Percentiles rank a stretch among this genome's conserved stretches.
These are phyloP conservation scores for Corynascus novoguineensis DNA, from an alignment of 495 filamentous ascomycete species.

Conservation along the genomic window DNA sequence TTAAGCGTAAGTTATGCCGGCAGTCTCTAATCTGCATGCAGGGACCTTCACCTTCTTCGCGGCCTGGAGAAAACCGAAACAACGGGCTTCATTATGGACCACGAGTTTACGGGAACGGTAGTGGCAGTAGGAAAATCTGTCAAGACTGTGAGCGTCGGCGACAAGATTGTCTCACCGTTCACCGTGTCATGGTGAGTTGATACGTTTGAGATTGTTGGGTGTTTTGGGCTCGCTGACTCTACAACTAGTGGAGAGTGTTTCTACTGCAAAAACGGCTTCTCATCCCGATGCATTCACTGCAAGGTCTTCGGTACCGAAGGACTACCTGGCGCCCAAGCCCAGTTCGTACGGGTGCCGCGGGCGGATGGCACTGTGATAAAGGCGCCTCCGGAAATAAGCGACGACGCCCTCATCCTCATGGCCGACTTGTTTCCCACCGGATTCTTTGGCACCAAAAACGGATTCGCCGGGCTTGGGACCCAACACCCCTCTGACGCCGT, in stretches of 20 bases:
- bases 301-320: conserved; percentile 66
- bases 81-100: conserved; percentile 55
- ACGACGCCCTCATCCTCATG: conserved; percentile 80
- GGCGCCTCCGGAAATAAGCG: conserved; percentile 67
- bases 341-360: conserved; percentile 83
- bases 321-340: conserved; percentile 82
- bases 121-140: conserved; percentile 61
- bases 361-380: conserved; percentile 78
- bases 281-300: conserved; percentile 71
- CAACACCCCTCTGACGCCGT: conserved; percentile 57
- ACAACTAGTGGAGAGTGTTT: conserved; percentile 73
- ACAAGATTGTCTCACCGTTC: conserved; percentile 75
- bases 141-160: conserved; percentile 64
- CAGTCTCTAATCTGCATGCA: neutral
- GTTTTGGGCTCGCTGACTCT: too few species aligned
- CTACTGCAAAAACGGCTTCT: conserved; percentile 79
- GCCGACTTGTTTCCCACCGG: conserved; percentile 83
- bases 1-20: too few species aligned
- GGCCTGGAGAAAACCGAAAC: conserved; percentile 59
- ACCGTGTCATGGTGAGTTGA: conserved; percentile 86
- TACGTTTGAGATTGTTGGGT: too few species aligned
- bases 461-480: conserved; percentile 59
- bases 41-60: conserved; percentile 85
- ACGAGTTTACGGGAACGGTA: conserved; percentile 77
- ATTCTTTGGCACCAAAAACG: conserved; percentile 81